Evolutionary conservation across 345 rosid genomes (phyloP), one percentile per base, ranked within the genome.

Genomic region (Cardamine chenopodiifolia): DNA sequence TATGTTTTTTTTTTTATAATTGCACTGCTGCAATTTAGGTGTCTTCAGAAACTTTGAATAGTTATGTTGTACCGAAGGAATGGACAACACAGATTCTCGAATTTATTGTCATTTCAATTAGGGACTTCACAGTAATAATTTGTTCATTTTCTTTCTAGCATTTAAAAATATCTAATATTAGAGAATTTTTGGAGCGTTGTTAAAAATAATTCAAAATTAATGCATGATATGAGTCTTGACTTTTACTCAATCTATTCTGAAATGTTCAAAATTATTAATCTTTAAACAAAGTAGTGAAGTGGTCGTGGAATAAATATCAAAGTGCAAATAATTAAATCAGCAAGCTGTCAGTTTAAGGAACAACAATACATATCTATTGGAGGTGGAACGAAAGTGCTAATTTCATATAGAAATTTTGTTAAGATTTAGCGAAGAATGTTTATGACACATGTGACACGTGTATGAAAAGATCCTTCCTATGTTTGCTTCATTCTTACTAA

Each of bases 401-500:
- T 35, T 70, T 54, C 12, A 23, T 39, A 69, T 4, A 26, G 19
- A 22, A 8, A 17, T 68, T 61, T 42, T 61, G 65, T 42, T 49
- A 13, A 61, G 34, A 60, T 50, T 50, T 53, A 15, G 57, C 23
- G 1, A 40, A 70, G 26, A 70, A 70, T 70, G 60, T 69, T 70
- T 31, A 53, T 34, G 34, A 47, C 64, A 63, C 75, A 62, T 54
- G 66, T 29, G 75, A 29, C 76, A 77, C 76, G 61, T 77, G 76
- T 55, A 25, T 0, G 37, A 29, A 62, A 62, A 77, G 37, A 77
- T 65, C 52, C 13, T 28, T 63, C 62, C 31, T 39, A 58, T 29
- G 62, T 71, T 50, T 48, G 81, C 81, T 77, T 77, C 76, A 77
- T 50, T 49, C 73, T 77, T 66, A 77, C 81, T 77, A 72, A 66